Percentiles rank a stretch among this genome's conserved stretches.
phyloP scores from a whole-genome alignment of 2,329 filamentous ascomycete genomes.

The Claviceps fusiformis region DNA sequence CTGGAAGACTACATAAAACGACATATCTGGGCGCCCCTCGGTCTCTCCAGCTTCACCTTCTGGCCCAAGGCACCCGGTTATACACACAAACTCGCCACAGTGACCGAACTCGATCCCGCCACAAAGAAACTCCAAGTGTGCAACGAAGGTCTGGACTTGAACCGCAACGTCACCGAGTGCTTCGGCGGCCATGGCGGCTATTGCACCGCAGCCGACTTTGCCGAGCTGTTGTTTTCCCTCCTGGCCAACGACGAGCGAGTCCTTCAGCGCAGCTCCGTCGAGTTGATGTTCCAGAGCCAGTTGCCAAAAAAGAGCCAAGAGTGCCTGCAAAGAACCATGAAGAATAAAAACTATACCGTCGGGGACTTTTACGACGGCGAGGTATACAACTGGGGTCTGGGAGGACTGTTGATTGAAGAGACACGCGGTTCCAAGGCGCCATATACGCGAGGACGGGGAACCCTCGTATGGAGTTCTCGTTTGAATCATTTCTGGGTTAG shows the following conservation, averaged over 20 bases:
- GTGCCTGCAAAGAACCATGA: neutral
- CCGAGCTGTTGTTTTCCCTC: neutral
- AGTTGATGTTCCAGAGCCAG: slow-evolving; percentile 33
- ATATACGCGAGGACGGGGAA: neutral
- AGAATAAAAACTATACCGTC: neutral
- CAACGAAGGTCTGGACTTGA: neutral
- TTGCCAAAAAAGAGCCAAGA: slow-evolving; percentile 14
- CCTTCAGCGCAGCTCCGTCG: slow-evolving; percentile 25
- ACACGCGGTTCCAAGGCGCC: neutral
- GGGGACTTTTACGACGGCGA: neutral
- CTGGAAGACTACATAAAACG: slow-evolving; percentile 30
- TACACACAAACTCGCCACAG: neutral
- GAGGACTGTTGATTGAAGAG: neutral
- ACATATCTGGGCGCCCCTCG: neutral
- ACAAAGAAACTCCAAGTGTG: neutral
- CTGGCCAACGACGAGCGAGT: slow-evolving; percentile 32
- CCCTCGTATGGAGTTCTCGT: neutral
- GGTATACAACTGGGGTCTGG: neutral
- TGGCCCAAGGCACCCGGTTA: neutral
- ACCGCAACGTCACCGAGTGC: neutral
- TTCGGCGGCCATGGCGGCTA: neutral
- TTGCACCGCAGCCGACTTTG: neutral
- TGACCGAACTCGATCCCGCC: neutral
- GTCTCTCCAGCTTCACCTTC: neutral
- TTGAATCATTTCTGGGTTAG: neutral